Evolutionary conservation across 805 yeast species (phyloP), one percentile per base, ranked within the genome.

Genomic region (Clavispora phyllophila): DNA sequence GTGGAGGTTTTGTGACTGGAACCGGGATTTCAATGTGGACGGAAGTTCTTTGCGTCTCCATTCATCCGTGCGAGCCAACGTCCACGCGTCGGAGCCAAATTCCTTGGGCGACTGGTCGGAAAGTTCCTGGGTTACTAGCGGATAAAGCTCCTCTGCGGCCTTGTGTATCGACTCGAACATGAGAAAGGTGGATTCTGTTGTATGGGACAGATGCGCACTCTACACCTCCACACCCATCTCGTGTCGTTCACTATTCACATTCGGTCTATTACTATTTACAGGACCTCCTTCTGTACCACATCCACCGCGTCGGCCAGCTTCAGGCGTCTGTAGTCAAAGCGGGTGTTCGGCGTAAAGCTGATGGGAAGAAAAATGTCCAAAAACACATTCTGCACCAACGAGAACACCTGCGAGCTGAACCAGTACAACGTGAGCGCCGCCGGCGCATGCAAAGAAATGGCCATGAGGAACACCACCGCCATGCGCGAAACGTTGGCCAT

Each of bases 371-470:
- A 61, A 52, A 69, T 65, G 56, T 90, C 93, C 55, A 91, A 64
- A 14, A 84, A 46, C 12, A 84, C 60, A 58, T 90, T 91, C 54
- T 91, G 97, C 0, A 77, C 47, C 45, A 87, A 64, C 2, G 97
- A 89, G 57, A 73, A 90, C 4, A 74, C 52, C 57, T 88, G 90
- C 0, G 96, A 88, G 36, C 91, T 80, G 24, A 87, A 73, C 99
- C 98, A 91, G 63, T 90, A 91, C n/a, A 88, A 58, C 0, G 84
- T 78, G 27, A 90, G 65, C 0, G 95, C 87, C 23, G 82, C 69
- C 0, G 98, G 96, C 0, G 96, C 95, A 54, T 89, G 93, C 32
- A 89, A 78, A 0, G 96, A 73, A 15, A 89, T 70, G 5, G 88
- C 89, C 84, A 88, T 87, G 63, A 91, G 70, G 49, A 87, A 79